Percentiles rank a stretch among this genome's conserved stretches.
These are phyloP conservation scores for Pinus albicaulis DNA, from an alignment of 75 land plant species.

Conservation along the genomic window DNA sequence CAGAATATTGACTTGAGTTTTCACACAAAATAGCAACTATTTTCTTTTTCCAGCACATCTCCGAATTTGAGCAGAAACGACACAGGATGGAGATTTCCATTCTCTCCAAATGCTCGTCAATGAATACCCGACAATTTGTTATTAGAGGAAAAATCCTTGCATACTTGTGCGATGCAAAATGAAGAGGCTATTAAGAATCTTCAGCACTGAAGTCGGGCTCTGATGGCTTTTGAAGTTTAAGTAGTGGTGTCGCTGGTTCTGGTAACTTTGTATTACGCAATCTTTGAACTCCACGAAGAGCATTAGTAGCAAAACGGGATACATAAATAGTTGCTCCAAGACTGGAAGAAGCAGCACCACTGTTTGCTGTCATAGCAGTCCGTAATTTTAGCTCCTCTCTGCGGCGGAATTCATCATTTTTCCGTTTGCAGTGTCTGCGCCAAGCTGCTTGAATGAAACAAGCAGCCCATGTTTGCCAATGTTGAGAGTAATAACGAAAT, in stretches of 20 bases:
- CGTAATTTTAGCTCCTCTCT: constrained; percentile 18
- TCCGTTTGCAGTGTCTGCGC: constrained; percentile 31
- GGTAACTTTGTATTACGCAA: constrained; percentile 10
- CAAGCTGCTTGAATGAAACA: constrained; percentile 61
- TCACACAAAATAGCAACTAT: not conserved
- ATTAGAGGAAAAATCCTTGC: not conserved
- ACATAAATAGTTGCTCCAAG: constrained; percentile 65
- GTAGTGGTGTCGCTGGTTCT: not conserved
- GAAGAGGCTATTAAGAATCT: not conserved
- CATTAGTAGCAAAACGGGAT: constrained; percentile 65
- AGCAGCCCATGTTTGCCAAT: constrained; percentile 64
- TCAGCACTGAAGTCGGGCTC: constrained; percentile 57
- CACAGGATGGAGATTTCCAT: not conserved
- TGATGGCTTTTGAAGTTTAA: constrained; percentile 41
- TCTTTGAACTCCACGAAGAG: constrained; percentile 41
- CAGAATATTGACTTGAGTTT: constrained; percentile 1
- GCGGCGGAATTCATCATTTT: constrained; percentile 30
- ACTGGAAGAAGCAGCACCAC: constrained; percentile 25
- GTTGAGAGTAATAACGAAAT: constrained; percentile 50
- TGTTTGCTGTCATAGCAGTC: constrained; percentile 6
- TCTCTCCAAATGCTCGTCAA: not conserved
- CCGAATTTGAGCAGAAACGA: not conserved
- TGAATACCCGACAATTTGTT: not conserved
- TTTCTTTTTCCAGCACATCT: not conserved
- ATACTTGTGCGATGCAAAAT: not conserved